Percentiles rank a stretch among this genome's conserved stretches.
phyloP scores from a whole-genome alignment of 768 basidiomycete genomes.

The Termitomyces sp. region DNA sequence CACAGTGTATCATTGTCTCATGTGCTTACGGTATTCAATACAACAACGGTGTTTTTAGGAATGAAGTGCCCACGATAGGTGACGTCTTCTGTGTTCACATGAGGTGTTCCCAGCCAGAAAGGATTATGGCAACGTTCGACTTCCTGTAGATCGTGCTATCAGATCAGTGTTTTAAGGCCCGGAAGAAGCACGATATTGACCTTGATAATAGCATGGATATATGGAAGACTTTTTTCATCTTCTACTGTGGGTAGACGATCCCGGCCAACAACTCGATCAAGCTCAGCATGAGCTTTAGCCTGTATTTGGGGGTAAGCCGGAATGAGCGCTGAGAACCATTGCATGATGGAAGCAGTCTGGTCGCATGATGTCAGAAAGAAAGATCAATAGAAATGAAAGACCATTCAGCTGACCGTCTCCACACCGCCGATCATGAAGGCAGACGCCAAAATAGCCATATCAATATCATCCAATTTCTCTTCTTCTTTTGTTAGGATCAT shows the following conservation, averaged over 20 bases:
- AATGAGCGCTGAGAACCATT: conserved; percentile 35
- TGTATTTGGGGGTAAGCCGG: conserved; percentile 27
- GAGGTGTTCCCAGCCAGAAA: conserved; percentile 39
- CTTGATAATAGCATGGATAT: conserved; percentile 31
- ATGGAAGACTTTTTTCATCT: conserved; percentile 31
- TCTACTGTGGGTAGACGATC: conserved; percentile 24
- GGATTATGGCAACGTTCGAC: conserved; percentile 34
- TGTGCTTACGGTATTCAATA: conserved; percentile 33
- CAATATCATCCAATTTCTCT: conserved; percentile 33
- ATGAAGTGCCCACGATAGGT: conserved; percentile 37
- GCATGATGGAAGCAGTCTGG: conserved; percentile 33
- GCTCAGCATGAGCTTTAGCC: conserved; percentile 26
- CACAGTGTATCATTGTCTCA: conserved; percentile 10
- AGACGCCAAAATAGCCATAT: conserved; percentile 36
- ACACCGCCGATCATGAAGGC: conserved; percentile 45
- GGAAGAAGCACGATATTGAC: conserved; percentile 8
- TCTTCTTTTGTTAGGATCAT: conserved; percentile 29
- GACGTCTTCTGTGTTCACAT: conserved; percentile 35
- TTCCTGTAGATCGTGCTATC: conserved; percentile 21
- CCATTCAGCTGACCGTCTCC: conserved; percentile 30
- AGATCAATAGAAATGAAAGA: not conserved
- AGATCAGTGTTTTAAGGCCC: conserved; percentile 13
- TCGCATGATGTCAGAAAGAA: not conserved
- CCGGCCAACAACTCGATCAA: conserved; percentile 28
- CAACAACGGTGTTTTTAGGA: conserved; percentile 34